Percentiles rank a stretch among this genome's conserved stretches.
Evolutionary conservation across 305 asterid genomes (phyloP).

Genomic region (Fraxinus paxiana): DNA sequence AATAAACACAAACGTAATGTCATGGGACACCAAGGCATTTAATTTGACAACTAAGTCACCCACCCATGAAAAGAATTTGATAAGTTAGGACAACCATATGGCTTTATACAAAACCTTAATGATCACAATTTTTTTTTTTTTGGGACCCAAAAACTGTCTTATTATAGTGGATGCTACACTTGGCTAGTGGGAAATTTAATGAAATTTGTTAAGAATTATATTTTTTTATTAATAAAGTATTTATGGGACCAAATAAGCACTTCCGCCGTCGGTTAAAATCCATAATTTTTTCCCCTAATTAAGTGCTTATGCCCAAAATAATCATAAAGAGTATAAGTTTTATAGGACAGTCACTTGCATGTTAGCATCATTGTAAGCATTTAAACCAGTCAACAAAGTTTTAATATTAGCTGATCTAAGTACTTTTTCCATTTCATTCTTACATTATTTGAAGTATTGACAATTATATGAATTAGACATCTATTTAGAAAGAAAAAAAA

Average conservation of each 20-base stretch:
- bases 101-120: constrained; percentile 53
- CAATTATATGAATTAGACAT: too few species aligned
- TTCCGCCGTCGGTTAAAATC: constrained; percentile 61
- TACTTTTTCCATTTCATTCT: not conserved
- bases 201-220: constrained; percentile 22
- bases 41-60: constrained; percentile 36
- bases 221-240: constrained; percentile 22
- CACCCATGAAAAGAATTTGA: constrained; percentile 36
- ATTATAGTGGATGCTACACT: constrained; percentile 49
- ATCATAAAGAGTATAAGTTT: constrained; percentile 26
- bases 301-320: constrained; percentile 30
- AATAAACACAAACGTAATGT: constrained; percentile 14
- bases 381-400: constrained; percentile 28
- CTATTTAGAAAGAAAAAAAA: too few species aligned
- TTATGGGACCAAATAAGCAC: constrained; percentile 62
- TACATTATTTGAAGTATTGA: not conserved
- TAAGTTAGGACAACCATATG: constrained; percentile 30
- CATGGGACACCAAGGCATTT: constrained; percentile 35
- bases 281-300: constrained; percentile 30
- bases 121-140: constrained; percentile 32
- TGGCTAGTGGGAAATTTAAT: constrained; percentile 30
- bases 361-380: not conserved
- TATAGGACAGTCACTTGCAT: not conserved
- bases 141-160: constrained; percentile 36
- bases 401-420: not conserved